phyloP scores from a whole-genome alignment of 192 early-diverging fungal species.

The Pecoramyces ruminantium region DNA sequence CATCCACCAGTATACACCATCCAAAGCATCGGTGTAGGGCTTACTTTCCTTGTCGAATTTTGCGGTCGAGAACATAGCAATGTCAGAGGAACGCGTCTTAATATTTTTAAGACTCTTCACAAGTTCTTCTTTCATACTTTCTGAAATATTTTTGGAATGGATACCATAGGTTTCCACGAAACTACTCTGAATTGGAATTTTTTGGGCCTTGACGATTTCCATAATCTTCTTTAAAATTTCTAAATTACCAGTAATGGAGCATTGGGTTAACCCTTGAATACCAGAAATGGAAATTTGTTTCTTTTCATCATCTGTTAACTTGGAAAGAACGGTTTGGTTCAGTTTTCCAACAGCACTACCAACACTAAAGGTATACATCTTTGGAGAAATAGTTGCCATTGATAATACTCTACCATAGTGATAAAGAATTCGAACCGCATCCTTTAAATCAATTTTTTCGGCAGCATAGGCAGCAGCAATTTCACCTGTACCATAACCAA shows the following conservation, averaged over 20 bases:
- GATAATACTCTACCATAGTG: conserved; percentile 8
- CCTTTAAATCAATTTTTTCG: conserved; percentile 1
- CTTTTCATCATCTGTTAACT: neutral
- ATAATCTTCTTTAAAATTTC: neutral
- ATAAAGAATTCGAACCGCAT: conserved; percentile 3
- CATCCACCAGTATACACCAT: neutral
- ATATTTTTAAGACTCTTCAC: neutral
- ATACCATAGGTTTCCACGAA: neutral
- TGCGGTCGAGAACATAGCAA: neutral
- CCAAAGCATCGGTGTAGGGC: neutral
- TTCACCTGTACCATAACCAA: conserved; percentile 15
- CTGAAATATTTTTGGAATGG: neutral
- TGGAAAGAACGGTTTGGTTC: neutral
- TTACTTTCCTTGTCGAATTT: neutral
- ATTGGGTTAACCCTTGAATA: neutral
- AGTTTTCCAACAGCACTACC: neutral
- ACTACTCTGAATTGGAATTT: conserved; percentile 5
- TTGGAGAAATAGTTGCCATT: neutral
- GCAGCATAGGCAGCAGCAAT: conserved; percentile 12
- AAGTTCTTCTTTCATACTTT: neutral
- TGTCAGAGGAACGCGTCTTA: neutral
- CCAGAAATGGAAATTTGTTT: conserved; percentile 8
- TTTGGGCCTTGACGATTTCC: neutral
- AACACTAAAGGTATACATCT: neutral
- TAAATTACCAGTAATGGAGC: neutral